These are phyloP conservation scores for Solioccasus polychromus DNA, from an alignment of 768 basidiomycete genomes.

Conservation along the genomic window DNA sequence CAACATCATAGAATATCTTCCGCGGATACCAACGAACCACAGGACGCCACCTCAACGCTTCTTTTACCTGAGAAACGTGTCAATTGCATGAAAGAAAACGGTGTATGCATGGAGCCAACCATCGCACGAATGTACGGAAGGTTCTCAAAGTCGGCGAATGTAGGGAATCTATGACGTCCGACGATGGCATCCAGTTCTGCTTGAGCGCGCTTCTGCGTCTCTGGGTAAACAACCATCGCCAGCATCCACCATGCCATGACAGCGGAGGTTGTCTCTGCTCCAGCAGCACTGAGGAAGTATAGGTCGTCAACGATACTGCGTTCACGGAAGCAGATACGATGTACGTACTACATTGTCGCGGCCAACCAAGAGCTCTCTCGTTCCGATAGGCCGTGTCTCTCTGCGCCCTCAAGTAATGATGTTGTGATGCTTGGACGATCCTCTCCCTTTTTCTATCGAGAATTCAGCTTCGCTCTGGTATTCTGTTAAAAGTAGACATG, in stretches of 20 bases:
- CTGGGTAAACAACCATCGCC: constrained; percentile 25
- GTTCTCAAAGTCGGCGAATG: constrained; percentile 6
- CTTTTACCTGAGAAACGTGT: constrained; percentile 7
- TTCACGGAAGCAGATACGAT: neutral
- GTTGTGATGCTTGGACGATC: neutral
- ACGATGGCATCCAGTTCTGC: constrained; percentile 25
- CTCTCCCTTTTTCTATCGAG: constrained; percentile 1
- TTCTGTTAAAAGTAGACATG: neutral
- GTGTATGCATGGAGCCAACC: neutral
- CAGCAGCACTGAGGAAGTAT: neutral
- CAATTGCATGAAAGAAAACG: too few species aligned
- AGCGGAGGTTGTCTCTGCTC: constrained; percentile 2
- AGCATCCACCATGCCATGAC: constrained; percentile 20
- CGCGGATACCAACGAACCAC: neutral
- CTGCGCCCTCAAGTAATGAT: neutral
- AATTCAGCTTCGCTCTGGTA: neutral
- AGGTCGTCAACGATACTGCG: too few species aligned
- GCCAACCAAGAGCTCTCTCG: constrained; percentile 18
- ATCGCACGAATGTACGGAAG: constrained; percentile 8
- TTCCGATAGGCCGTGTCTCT: constrained; percentile 6
- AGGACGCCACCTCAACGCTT: constrained; percentile 10
- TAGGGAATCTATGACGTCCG: constrained; percentile 19
- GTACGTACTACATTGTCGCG: constrained; percentile 11
- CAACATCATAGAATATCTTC: neutral
- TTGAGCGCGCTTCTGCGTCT: constrained; percentile 25